Percentiles rank a stretch among this genome's conserved stretches.
Conservation (phyloP, 495 filamentous ascomycete genomes). For the Trichodelitschia bisporula region DNA sequence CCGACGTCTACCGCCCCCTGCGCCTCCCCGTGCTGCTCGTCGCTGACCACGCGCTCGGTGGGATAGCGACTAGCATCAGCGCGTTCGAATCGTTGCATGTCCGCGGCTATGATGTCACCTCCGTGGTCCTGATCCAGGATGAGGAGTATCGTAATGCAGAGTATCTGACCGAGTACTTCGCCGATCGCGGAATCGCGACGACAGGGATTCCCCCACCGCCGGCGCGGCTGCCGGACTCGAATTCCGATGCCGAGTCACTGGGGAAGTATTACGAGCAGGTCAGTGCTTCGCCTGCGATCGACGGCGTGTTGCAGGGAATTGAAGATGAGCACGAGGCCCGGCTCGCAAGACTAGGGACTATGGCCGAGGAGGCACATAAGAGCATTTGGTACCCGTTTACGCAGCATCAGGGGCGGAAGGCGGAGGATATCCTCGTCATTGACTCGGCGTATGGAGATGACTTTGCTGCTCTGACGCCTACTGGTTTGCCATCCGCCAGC, state of each 20-base stretch:
- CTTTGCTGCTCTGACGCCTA: slow-evolving; percentile 28
- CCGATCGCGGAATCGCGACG: slow-evolving; percentile 16
- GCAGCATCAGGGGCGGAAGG: slow-evolving; percentile 36
- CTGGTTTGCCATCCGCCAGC: not conserved
- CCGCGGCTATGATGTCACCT: slow-evolving; percentile 48
- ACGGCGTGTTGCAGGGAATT: not conserved
- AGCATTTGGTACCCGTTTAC: slow-evolving; percentile 66
- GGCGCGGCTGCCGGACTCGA: not conserved
- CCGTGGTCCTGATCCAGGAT: slow-evolving; percentile 37
- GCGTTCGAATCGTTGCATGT: slow-evolving; percentile 49
- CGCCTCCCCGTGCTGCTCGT: slow-evolving; percentile 47
- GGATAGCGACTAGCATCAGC: slow-evolving; percentile 49
- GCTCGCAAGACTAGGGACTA: slow-evolving; percentile 27
- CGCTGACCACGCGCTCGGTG: slow-evolving; percentile 44
- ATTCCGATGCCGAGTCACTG: too few species aligned
- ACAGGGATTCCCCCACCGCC: not conserved
- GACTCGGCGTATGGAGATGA: slow-evolving; percentile 54
- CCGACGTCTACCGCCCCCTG: slow-evolving; percentile 45
- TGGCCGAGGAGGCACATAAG: slow-evolving; percentile 28
- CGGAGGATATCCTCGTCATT: slow-evolving; percentile 37
- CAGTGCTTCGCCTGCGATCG: slow-evolving; percentile 10
- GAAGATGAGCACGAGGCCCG: slow-evolving; percentile 21
- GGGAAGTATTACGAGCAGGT: slow-evolving; percentile 33
- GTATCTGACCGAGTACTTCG: slow-evolving; percentile 39
- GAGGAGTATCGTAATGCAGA: slow-evolving; percentile 36